Evolutionary conservation across 1,139 yeast genomes (phyloP).

Genomic region (Scheffersomyces cryptocercus): DNA sequence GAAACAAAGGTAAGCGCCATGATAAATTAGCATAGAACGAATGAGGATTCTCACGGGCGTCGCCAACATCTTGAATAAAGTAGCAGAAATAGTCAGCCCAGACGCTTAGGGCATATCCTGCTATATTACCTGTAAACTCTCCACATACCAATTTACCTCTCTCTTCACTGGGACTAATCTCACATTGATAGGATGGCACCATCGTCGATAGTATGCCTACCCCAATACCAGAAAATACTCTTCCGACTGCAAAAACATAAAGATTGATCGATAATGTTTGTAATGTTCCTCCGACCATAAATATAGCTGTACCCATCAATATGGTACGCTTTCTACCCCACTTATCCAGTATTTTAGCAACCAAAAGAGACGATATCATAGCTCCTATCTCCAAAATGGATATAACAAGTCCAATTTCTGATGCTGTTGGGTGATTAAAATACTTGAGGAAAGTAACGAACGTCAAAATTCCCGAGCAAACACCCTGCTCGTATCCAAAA

Average conservation of each 20-base stretch:
- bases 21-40: slow-evolving; percentile 46
- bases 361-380: slow-evolving; percentile 46
- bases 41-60: slow-evolving; percentile 37
- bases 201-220: slow-evolving; percentile 55
- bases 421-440: slow-evolving; percentile 46
- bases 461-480: slow-evolving; percentile 74
- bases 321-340: slow-evolving; percentile 53
- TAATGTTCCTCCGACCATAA: slow-evolving; percentile 52
- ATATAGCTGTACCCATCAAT: slow-evolving; percentile 47
- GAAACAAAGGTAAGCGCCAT: slow-evolving; percentile 53
- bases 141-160: slow-evolving; percentile 57
- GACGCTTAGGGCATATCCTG: slow-evolving; percentile 53
- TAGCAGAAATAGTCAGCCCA: slow-evolving; percentile 59
- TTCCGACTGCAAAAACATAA: slow-evolving; percentile 46
- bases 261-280: slow-evolving; percentile 49
- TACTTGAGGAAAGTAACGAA: slow-evolving; percentile 48
- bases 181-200: slow-evolving; percentile 58
- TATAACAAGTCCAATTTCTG: slow-evolving; percentile 51
- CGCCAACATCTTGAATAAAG: slow-evolving; percentile 45
- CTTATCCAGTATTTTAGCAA: slow-evolving; percentile 46
- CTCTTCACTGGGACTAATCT: slow-evolving; percentile 55
- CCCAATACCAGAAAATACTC: slow-evolving; percentile 54
- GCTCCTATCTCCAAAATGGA: slow-evolving; percentile 57
- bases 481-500: slow-evolving; percentile 92
- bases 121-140: slow-evolving; percentile 55